Percentiles rank a stretch among this genome's conserved stretches.
Conservation (phyloP, 2,329 filamentous ascomycete genomes). For the Stachybotrys echinatus region DNA sequence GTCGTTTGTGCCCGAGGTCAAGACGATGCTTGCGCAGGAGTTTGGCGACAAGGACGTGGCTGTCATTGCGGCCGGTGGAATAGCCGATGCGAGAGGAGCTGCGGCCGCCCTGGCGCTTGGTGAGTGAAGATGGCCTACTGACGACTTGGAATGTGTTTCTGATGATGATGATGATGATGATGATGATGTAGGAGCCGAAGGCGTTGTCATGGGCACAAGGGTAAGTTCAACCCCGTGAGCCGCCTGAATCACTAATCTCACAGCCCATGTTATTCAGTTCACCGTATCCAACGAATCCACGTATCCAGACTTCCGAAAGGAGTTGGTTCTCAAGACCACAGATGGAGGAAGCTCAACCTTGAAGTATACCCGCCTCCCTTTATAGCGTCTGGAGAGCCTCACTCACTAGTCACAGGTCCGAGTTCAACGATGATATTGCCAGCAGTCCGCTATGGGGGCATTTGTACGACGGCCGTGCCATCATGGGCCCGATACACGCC, state of each 20-base stretch:
- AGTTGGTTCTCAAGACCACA: slow-evolving; percentile 30
- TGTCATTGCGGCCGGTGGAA: slow-evolving; percentile 55
- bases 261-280: slow-evolving; percentile 29
- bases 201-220: slow-evolving; percentile 37
- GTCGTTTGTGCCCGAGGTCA: slow-evolving; percentile 52
- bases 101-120: slow-evolving; percentile 51
- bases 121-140: slow-evolving; percentile 15
- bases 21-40: slow-evolving; percentile 35
- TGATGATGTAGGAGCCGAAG: slow-evolving; percentile 37
- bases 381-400: not conserved
- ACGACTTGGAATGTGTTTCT: not conserved
- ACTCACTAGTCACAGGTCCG: slow-evolving; percentile 18
- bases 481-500: slow-evolving; percentile 32
- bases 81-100: slow-evolving; percentile 49
- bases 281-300: slow-evolving; percentile 36
- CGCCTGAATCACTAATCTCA: not conserved
- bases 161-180: too few relatives aligned
- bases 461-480: slow-evolving; percentile 38
- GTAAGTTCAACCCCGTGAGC: slow-evolving; percentile 14
- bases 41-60: slow-evolving; percentile 26
- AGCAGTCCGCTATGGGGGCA: slow-evolving; percentile 32
- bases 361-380: slow-evolving; percentile 28
- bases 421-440: slow-evolving; percentile 36
- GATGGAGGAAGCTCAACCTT: slow-evolving; percentile 40
- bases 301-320: slow-evolving; percentile 33